Conservation (phyloP, 2,329 filamentous ascomycete genomes). For the Penicillium sp. region DNA sequence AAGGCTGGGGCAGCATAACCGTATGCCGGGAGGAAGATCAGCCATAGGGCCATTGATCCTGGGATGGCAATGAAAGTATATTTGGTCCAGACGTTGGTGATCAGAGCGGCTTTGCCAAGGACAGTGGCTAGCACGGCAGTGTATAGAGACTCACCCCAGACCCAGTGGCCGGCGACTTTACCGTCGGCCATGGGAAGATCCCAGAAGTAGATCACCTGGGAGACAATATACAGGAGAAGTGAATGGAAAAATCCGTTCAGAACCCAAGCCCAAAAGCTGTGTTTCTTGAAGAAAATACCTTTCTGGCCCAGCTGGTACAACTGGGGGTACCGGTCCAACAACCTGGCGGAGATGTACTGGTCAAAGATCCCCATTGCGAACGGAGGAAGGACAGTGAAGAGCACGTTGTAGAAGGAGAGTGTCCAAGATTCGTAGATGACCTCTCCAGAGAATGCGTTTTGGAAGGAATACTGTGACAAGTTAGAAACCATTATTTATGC, state of each 20-base stretch:
- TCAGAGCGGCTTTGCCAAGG: constrained; percentile 87
- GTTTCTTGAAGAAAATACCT: constrained; percentile 88
- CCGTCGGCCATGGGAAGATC: constrained; percentile 80
- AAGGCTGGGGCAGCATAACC: constrained; percentile 80
- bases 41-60: constrained; percentile 87
- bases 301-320: constrained; percentile 91
- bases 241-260: constrained; percentile 95
- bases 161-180: constrained; percentile 86
- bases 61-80: constrained; percentile 95
- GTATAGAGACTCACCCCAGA: constrained; percentile 95
- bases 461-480: constrained; percentile 77
- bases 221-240: constrained; percentile 83
- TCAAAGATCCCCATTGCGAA: constrained; percentile 95
- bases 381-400: constrained; percentile 92
- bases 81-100: constrained; percentile 98
- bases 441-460: constrained; percentile 96
- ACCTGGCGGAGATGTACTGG: constrained; percentile 90
- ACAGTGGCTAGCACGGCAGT: constrained; percentile 91
- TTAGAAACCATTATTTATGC: constrained; percentile 11
- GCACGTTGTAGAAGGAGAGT: constrained; percentile 98
- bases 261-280: constrained; percentile 91
- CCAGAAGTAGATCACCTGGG: constrained; percentile 74
- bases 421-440: constrained; percentile 99
- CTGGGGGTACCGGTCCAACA: constrained; percentile 94
- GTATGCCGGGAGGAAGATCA: constrained; percentile 84